Evolutionary conservation across 305 asterid genomes (phyloP), one percentile per base, ranked within the genome.

Genomic region (Rubia balearica): DNA sequence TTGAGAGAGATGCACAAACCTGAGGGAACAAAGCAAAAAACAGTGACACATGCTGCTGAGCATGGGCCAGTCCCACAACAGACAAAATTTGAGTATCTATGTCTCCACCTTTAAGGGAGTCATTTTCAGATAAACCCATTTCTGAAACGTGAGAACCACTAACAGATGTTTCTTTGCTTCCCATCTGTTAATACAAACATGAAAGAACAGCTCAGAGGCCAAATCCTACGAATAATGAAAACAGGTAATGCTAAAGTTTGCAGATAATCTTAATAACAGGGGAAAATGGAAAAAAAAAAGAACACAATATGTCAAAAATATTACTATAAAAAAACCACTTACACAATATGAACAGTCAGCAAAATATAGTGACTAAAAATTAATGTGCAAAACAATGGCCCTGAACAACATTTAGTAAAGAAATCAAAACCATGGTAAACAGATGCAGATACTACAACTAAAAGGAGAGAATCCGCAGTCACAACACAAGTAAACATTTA

Each of bases 131-230:
- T 72, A 79, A 73, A 73, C 86, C 96, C 74, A 82, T 77, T 68
- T 87, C 96, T 66, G 96, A 87, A 77, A 81, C 87, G 72, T 90
- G 94, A 83, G 99, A 91, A 56, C 91, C 96, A 85, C 97, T 88
- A 67, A 86, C 74, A 65, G 96, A 95, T 73, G 94, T 78, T 77
- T 88, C 96, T 65, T 84, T 82, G 76, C 80, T 84, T 83, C 84
- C 96, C 51, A 84, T 84, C 98, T 93, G 84, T 69, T 66, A 17
- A 30, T 49, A 59, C 57, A 55, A 69, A 36, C 17, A 69, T 14
- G 33, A 64, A 64, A n/a, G 13, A n/a, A 40, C 46, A 63, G 12
- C 49, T 63, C 5, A 21, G 42, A 9, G 43, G 49, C 48, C 49
- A 30, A 17, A 63, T 13, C 5, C 8, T n/a, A 64, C 40, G 33